Conservation (phyloP, 768 basidiomycete genomes). For the Cubamyces lactineus region DNA sequence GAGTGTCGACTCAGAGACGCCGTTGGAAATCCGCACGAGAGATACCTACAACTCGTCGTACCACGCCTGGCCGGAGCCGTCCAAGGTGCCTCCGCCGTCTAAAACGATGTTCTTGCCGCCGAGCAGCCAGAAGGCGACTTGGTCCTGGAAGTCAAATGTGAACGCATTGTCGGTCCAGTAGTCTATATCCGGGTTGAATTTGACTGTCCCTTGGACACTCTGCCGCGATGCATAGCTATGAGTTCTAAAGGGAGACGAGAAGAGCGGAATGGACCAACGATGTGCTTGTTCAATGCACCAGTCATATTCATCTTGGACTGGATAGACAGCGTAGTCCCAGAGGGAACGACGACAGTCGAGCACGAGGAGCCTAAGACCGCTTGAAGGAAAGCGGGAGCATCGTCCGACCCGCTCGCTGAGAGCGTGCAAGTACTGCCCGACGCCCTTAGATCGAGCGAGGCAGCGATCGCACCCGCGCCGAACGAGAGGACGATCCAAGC, state of each 20-base stretch:
- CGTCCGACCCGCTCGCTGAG: constrained; percentile 50
- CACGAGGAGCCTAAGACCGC: constrained; percentile 45
- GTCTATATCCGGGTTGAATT: constrained; percentile 51
- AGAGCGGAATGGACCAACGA: constrained; percentile 38
- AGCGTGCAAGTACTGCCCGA: constrained; percentile 42
- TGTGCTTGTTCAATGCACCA: constrained; percentile 49
- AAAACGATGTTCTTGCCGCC: constrained; percentile 52
- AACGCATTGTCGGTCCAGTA: constrained; percentile 63
- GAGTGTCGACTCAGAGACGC: neutral
- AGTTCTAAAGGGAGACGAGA: neutral
- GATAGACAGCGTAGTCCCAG: constrained; percentile 52
- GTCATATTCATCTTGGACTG: constrained; percentile 58
- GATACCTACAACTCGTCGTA: constrained; percentile 52
- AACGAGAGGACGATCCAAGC: neutral
- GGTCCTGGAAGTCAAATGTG: constrained; percentile 55
- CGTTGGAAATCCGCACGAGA: neutral
- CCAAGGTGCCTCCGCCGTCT: constrained; percentile 65
- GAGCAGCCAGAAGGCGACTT: constrained; percentile 58
- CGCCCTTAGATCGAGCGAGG: neutral
- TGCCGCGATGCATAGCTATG: constrained; percentile 29
- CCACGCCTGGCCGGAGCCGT: constrained; percentile 67
- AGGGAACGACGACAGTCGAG: constrained; percentile 46
- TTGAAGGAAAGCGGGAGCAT: constrained; percentile 50
- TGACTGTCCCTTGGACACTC: constrained; percentile 54
- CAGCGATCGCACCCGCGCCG: neutral